Evolutionary conservation across 768 basidiomycete species (phyloP).

Genomic region (Mycena haematopus): DNA sequence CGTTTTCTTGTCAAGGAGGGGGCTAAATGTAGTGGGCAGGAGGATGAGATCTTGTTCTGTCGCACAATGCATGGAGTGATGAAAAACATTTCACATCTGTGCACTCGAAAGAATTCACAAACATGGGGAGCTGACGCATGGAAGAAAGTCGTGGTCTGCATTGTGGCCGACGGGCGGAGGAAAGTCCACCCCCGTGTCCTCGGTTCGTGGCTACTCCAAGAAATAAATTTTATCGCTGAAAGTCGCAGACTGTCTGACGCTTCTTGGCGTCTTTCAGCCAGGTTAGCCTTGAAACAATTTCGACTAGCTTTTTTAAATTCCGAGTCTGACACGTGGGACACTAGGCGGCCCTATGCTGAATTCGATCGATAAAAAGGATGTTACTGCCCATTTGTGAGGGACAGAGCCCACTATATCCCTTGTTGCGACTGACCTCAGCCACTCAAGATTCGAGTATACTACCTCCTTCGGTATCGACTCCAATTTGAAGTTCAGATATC

Average conservation of each 20-base stretch:
- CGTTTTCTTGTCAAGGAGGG: neutral
- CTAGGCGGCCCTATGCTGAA: constrained; percentile 65
- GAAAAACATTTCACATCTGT: constrained; percentile 82
- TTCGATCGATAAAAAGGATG: constrained; percentile 73
- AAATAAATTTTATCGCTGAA: no score
- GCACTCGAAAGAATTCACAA: constrained; percentile 86
- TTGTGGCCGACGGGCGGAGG: constrained; percentile 87
- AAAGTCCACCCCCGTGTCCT: constrained; percentile 85
- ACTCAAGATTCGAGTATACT: constrained; percentile 75
- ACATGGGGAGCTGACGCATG: constrained; percentile 97
- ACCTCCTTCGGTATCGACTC: constrained; percentile 77
- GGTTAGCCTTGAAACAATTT: no score
- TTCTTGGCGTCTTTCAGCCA: constrained; percentile 90
- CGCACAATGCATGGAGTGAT: constrained; percentile 95
- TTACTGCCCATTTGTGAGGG: constrained; percentile 50
- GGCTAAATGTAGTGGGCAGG: constrained; percentile 46
- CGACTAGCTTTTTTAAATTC: no score
- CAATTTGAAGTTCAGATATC: constrained; percentile 29
- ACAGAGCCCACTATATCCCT: neutral
- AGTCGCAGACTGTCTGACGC: constrained; percentile 66
- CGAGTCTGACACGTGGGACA: no score
- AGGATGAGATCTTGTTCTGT: constrained; percentile 90
- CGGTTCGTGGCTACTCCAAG: constrained; percentile 40
- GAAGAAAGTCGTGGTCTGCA: constrained; percentile 97
- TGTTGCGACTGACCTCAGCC: neutral